Conservation (phyloP, 768 basidiomycete species). For the Trametes villosa region DNA sequence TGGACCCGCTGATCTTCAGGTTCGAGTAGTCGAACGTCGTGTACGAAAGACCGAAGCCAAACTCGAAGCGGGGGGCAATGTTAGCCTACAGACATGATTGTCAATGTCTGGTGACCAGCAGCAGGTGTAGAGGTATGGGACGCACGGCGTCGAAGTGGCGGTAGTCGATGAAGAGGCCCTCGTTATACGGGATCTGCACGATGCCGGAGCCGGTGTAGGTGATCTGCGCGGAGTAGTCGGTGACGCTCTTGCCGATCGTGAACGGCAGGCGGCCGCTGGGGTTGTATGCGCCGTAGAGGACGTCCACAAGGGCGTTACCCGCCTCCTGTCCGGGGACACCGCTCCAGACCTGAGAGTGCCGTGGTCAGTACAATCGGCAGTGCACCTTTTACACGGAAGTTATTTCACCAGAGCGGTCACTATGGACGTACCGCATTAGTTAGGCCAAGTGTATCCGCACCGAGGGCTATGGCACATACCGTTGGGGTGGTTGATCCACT, state of each 20-base stretch:
- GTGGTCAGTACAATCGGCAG: no score
- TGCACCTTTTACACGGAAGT: not conserved
- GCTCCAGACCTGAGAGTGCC: slow-evolving; percentile 45
- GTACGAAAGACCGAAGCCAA: slow-evolving; percentile 89
- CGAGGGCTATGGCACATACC: slow-evolving; percentile 22
- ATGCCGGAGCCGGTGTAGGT: slow-evolving; percentile 36
- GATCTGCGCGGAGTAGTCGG: slow-evolving; percentile 56
- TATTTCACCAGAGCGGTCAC: slow-evolving; percentile 11
- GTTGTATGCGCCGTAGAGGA: slow-evolving; percentile 77
- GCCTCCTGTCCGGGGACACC: slow-evolving; percentile 75
- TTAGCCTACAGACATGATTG: slow-evolving; percentile 44
- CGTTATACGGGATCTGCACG: slow-evolving; percentile 63
- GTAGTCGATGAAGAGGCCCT: slow-evolving; percentile 46
- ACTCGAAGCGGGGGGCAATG: slow-evolving; percentile 81
- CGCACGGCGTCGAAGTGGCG: slow-evolving; percentile 43
- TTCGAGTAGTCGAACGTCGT: slow-evolving; percentile 74
- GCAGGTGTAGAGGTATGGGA: not conserved
- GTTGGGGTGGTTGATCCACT: slow-evolving; percentile 79
- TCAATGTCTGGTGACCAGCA: not conserved
- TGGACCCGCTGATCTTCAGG: slow-evolving; percentile 47
- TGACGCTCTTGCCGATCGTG: slow-evolving; percentile 64
- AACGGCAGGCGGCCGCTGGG: slow-evolving; percentile 69
- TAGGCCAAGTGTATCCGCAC: not conserved
- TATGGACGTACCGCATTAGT: not conserved
- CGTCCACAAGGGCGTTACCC: slow-evolving; percentile 72